Evolutionary conservation across 2,329 filamentous ascomycete species (phyloP).

Genomic region (Ceratocystis diversiconidia): DNA sequence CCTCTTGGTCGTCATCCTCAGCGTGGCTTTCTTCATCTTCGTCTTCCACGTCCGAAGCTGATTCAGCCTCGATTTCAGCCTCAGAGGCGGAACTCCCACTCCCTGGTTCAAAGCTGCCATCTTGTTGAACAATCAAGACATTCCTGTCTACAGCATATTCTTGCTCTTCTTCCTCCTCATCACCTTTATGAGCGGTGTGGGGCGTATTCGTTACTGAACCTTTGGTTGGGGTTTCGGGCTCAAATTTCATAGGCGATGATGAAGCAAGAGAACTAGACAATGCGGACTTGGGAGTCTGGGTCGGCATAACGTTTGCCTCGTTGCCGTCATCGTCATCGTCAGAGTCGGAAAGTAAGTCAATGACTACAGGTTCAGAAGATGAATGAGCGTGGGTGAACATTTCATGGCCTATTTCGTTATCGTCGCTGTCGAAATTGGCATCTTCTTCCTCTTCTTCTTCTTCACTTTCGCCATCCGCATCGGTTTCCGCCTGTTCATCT

Average conservation of each 20-base stretch:
- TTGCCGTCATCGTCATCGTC: constrained; percentile 28
- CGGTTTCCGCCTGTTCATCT: constrained; percentile 12
- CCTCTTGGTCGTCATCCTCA: neutral
- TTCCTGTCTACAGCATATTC: constrained; percentile 12
- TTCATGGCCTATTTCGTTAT: constrained; percentile 9
- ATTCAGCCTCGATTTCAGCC: neutral
- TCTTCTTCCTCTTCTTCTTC: constrained; percentile 19
- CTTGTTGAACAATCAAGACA: constrained; percentile 7
- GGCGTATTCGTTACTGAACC: neutral
- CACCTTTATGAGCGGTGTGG: neutral
- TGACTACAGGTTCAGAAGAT: constrained; percentile 30
- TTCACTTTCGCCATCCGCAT: constrained; percentile 5
- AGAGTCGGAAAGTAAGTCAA: constrained; percentile 34
- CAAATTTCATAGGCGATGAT: neutral
- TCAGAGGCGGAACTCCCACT: neutral
- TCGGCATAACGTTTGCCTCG: neutral
- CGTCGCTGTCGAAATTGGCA: neutral
- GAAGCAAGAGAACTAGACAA: neutral
- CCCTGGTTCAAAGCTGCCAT: neutral
- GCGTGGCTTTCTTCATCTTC: neutral
- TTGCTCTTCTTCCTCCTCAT: constrained; percentile 5
- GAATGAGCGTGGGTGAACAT: neutral
- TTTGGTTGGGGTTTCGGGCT: neutral
- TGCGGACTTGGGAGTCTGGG: neutral
- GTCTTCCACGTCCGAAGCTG: neutral